Evolutionary conservation across 202 grass and related monocot species (phyloP), one percentile per base, ranked within the genome.

Genomic region (Schoenoplectus triqueter): DNA sequence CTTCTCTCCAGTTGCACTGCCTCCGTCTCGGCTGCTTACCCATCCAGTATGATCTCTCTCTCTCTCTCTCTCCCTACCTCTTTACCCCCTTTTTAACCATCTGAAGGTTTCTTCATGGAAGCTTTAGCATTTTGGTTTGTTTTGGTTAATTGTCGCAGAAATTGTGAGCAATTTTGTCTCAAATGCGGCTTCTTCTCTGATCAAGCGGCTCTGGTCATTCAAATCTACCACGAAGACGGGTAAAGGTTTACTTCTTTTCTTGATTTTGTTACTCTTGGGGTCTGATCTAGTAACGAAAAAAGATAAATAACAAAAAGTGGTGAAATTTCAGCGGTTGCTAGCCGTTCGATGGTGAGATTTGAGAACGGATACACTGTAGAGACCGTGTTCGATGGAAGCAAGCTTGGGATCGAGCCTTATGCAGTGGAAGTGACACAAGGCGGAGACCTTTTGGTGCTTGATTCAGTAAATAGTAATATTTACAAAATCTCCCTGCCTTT

Each of bases 391-490:
- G 96, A 99, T 69, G 96, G 96, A 64, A 99, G 96, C 81, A 99
- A 91, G 82, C 87, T 99, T 73, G 96, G 96, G 79, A 96, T 99
- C 89, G 96, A 99, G 84, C 96, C 96, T 21, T 86, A 94, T 82
- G 84, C 85, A 51, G 92, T 96, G 11, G 97, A 94, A 86, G 47
- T 96, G 69, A 96, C 92, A 41, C 97, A 91, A 47, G 86, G 66
- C 70, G 93, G 93, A 85, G 90, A 99, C 39, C 89, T 99, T 66
- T 89, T 99, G 80, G 65, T 99, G 19, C 87, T 99, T 20, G 97
- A 99, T 91, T 99, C 97, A 14, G 89, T 96, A 85, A 99, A 99
- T 94, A 99, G 90, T 90, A 99, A 96, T 86, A 68, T 99, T 88
- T 91, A 94, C 88, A 92, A 88, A 80, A 82, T 99, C 82, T 88